Evolutionary conservation across 2,329 filamentous ascomycete genomes (phyloP), one percentile per base, ranked within the genome.

Genomic region (Sarocladiaceae sp.): DNA sequence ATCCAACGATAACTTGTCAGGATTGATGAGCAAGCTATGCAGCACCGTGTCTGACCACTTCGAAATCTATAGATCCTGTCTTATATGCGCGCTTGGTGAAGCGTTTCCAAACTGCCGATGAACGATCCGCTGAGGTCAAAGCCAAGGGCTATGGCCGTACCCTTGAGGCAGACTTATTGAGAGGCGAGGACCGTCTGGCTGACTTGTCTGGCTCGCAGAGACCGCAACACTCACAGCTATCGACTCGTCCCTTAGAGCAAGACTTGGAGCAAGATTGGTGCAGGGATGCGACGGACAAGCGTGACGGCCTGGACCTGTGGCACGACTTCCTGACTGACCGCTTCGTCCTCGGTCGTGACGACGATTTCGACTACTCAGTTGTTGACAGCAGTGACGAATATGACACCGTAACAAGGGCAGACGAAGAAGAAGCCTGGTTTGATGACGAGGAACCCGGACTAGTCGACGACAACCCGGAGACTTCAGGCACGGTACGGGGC

Each of bases 31-130:
- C 10, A 19, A 4, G 5, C 6, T 7, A 24, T 11, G 6, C n/a
- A n/a, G 10, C 23, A 11, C 23, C 11, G 9, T 15, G 19, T 13
- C 23, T 42, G 15, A 29, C 21, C 10, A 6, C 12, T 6, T 6
- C 7, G 18, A 24, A 24, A 3, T 11, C 35, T 27, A 33, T 46
- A 75, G 86, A 93, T 63, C 88, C 88, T 1, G 68, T 91, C 7
- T 75, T 94, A 24, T 95, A 95, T 68, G 86, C 94, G 61, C 76
- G 79, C 44, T 73, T 94, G 19, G 77, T 95, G 48, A 80, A 87
- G 43, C 80, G 79, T 43, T 90, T 89, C 60, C 86, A 90, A 51
- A 82, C 82, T 1, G 67, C 82, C 3, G 69, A 73, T 3, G 88
- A 95, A 64, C 79, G 87, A 44, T 80, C 88, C 58, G 74, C 74